Conservation (phyloP, 202 grass and related monocot species). For the Schoenoplectus triqueter region DNA sequence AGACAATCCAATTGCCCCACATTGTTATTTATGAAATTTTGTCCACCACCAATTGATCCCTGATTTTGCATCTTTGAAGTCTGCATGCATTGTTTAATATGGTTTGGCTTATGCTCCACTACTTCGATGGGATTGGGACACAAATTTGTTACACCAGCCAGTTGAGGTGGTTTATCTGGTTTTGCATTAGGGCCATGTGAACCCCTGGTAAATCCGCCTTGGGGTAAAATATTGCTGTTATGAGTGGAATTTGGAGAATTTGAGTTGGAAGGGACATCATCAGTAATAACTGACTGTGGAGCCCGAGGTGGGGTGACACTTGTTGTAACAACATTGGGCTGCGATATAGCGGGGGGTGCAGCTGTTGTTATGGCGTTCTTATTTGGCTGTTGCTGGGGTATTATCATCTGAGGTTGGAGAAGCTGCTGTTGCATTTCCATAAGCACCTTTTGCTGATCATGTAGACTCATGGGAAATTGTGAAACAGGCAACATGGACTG, state of each 20-base stretch:
- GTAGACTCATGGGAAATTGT: conserved; percentile 53
- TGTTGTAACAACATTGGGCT: conserved; percentile 48
- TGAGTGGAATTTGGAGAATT: conserved; percentile 71
- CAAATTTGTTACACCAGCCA: conserved; percentile 44
- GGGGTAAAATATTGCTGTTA: conserved; percentile 56
- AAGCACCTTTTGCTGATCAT: conserved; percentile 87
- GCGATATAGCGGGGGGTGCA: conserved; percentile 43
- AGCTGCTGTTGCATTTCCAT: conserved; percentile 71
- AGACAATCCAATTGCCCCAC: conserved; percentile 65
- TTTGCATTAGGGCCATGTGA: conserved; percentile 52
- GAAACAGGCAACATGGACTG: conserved; percentile 57
- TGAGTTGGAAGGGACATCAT: conserved; percentile 86
- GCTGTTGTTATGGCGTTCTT: conserved; percentile 54
- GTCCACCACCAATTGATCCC: conserved; percentile 44
- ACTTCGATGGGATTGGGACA: conserved; percentile 56
- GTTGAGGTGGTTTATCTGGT: conserved; percentile 54
- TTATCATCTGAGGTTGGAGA: conserved; percentile 60
- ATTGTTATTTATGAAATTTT: conserved; percentile 62
- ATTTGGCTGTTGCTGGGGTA: conserved; percentile 60
- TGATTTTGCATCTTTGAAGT: conserved; percentile 59
- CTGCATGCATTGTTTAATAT: conserved; percentile 57
- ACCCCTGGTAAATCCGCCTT: conserved; percentile 46
- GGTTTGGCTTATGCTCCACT: conserved; percentile 50
- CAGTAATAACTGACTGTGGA: conserved; percentile 79
- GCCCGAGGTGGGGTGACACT: conserved; percentile 47